These are phyloP conservation scores for Sorghum bicolor DNA, from an alignment of 176 grass and related monocot genomes.

Conservation along the genomic window Sorghum_bicolor_NCBIv3 NC_012872.2:65851501-65852000, in stretches of 20 bases:
- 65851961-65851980: constrained; percentile 32
- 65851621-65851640: constrained; percentile 39
- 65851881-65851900: constrained; percentile 21
- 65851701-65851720: not conserved
- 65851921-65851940: constrained; percentile 30
- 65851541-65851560: not conserved
- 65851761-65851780: constrained; percentile 58
- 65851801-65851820: constrained; percentile 31
- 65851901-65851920: constrained; percentile 47
- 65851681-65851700: constrained; percentile 38
- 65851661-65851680: constrained; percentile 42
- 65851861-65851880: constrained; percentile 19
- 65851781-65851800: constrained; percentile 37
- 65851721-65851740: not conserved
- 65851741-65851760: constrained; percentile 10
- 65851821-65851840: constrained; percentile 42
- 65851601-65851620: constrained; percentile 50
- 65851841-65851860: constrained; percentile 1
- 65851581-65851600: not conserved
- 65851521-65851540: not conserved
- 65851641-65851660: constrained; percentile 36
- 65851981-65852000: constrained; percentile 38
- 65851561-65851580: not conserved
- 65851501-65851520: constrained; percentile 20
- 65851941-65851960: constrained; percentile 43